Evolutionary conservation across 345 rosid genomes (phyloP).

Genomic region (Odontarrhena argentea): DNA sequence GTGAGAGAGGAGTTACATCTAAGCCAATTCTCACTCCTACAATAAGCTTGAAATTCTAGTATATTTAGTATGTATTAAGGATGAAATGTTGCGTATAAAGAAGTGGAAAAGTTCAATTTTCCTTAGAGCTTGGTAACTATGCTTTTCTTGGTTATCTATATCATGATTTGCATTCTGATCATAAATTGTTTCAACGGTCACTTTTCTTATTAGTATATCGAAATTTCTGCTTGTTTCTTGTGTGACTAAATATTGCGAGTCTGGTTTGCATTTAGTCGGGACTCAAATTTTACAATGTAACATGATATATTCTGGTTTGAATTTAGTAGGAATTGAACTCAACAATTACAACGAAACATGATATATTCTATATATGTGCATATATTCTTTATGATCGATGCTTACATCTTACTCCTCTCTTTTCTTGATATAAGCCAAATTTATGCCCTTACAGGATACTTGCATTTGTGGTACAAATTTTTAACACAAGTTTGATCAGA

Average conservation of each 20-base stretch:
- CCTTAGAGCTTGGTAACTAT: constrained; percentile 19
- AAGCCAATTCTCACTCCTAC: too few species aligned
- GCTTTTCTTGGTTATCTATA: not conserved
- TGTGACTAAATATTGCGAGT: not conserved
- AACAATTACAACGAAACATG: too few species aligned
- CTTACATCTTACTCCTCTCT: constrained; percentile 4
- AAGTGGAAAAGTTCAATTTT: not conserved
- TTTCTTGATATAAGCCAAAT: not conserved
- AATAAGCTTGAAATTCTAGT: too few species aligned
- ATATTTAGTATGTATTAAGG: too few species aligned
- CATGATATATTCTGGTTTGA: too few species aligned
- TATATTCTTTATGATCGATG: not conserved
- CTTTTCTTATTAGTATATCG: not conserved
- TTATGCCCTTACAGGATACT: not conserved
- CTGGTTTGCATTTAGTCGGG: not conserved
- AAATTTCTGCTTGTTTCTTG: not conserved
- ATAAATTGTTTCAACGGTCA: not conserved
- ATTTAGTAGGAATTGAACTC: too few species aligned
- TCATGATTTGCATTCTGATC: not conserved
- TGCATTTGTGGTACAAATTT: not conserved
- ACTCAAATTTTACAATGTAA: too few species aligned
- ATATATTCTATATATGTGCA: not conserved
- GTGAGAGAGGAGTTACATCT: not conserved
- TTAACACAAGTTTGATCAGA: not conserved
- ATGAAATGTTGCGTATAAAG: too few species aligned